These are phyloP conservation scores for Boletellus deceptivus DNA, from an alignment of 1,284 basidiomycete species.

Conservation along the genomic window DNA sequence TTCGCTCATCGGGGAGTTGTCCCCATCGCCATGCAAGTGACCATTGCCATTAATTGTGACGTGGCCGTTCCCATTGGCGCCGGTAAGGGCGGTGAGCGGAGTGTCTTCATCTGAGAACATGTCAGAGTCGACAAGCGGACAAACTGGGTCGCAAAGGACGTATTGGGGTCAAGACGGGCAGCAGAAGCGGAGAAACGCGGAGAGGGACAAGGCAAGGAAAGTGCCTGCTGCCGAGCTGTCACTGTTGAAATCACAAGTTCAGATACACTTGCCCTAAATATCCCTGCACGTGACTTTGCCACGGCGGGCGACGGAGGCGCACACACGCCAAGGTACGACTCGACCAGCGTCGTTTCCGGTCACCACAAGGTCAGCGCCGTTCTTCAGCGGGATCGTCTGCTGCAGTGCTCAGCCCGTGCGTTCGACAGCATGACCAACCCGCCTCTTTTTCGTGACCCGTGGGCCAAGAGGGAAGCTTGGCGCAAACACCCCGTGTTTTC, in stretches of 20 bases:
- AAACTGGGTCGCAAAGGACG: not conserved
- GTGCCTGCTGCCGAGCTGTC: constrained; percentile 22
- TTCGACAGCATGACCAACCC: constrained; percentile 50
- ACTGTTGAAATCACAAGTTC: constrained; percentile 45
- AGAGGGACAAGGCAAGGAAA: constrained; percentile 21
- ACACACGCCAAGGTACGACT: no score
- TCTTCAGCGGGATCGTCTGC: not conserved
- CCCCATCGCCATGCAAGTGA: constrained; percentile 36
- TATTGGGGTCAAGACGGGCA: constrained; percentile 1
- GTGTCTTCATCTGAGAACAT: constrained; percentile 68
- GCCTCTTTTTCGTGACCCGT: constrained; percentile 86
- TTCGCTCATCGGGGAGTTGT: constrained; percentile 57
- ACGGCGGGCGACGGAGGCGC: not conserved
- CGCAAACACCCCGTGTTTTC: constrained; percentile 85
- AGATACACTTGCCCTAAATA: constrained; percentile 58
- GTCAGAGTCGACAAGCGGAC: constrained; percentile 28
- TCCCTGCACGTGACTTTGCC: constrained; percentile 22
- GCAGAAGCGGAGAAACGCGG: constrained; percentile 21
- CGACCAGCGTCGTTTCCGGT: constrained; percentile 7
- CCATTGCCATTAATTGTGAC: constrained; percentile 47
- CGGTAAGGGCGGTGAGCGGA: constrained; percentile 50
- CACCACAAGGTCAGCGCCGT: constrained; percentile 23
- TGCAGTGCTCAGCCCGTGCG: constrained; percentile 10
- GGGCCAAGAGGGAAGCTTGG: constrained; percentile 94
- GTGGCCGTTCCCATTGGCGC: constrained; percentile 37